Evolutionary conservation across 2,329 filamentous ascomycete genomes (phyloP).

Genomic region (Alternaria burnsii): DNA sequence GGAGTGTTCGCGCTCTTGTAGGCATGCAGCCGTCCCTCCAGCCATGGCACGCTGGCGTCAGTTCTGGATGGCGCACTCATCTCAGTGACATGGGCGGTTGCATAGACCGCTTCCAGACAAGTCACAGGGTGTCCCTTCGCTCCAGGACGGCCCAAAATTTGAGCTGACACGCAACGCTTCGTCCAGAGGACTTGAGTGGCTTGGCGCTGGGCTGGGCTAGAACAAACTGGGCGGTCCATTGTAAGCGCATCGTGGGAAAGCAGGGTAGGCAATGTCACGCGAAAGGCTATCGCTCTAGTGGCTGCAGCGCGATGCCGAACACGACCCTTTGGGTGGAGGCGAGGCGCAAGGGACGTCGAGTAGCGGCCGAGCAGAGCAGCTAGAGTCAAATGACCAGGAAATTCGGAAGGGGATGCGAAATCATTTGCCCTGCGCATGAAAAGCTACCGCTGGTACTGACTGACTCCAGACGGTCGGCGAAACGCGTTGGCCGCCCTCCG

Average conservation of each 20-base stretch:
- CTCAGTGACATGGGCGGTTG: conserved; percentile 29
- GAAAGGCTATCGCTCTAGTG: conserved; percentile 27
- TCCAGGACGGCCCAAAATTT: conserved; percentile 33
- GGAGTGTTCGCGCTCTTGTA: conserved; percentile 40
- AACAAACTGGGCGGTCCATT: conserved; percentile 22
- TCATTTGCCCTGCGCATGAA: conserved; percentile 20
- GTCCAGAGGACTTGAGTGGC: conserved; percentile 22
- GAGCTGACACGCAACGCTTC: conserved; percentile 43
- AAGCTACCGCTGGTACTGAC: conserved; percentile 15
- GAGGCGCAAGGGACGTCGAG: conserved; percentile 17
- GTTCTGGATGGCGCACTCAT: conserved; percentile 25
- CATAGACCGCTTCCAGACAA: conserved; percentile 39
- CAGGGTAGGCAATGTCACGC: conserved; percentile 29
- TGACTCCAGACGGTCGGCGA: conserved; percentile 34
- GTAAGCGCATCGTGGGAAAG: conserved; percentile 23
- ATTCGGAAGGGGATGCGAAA: conserved; percentile 11
- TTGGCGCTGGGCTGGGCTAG: conserved; percentile 29
- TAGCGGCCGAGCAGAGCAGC: conserved; percentile 2
- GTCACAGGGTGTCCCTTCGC: conserved; percentile 37
- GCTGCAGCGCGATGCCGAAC: conserved; percentile 29
- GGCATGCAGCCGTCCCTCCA: conserved; percentile 10
- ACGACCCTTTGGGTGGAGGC: conserved; percentile 9
- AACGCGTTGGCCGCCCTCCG: conserved; percentile 36
- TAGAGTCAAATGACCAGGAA: conserved; percentile 18
- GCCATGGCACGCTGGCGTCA: conserved; percentile 23